A percentile compares a stretch with the other conserved stretches of the same genome.
Conservation (phyloP, 176 grass and related monocot genomes). For the Canna indica region DNA sequence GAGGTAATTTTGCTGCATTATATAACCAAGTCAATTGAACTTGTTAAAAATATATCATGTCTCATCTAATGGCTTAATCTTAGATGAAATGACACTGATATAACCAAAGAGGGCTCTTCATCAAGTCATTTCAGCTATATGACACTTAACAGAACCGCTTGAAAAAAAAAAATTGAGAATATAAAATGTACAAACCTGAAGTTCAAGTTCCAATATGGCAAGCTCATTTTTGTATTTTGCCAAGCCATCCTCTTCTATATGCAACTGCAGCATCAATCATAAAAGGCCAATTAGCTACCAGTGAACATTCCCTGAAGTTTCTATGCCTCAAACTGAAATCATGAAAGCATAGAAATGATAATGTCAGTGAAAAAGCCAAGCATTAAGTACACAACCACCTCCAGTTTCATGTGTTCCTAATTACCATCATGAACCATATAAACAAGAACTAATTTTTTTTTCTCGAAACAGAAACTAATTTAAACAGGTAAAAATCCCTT, state of each 20-base stretch:
- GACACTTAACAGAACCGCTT: neutral
- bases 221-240: conserved; percentile 78
- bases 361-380: no score
- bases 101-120: neutral
- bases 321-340: neutral
- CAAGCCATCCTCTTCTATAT: conserved; percentile 57
- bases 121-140: neutral
- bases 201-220: conserved; percentile 86
- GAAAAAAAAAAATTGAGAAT: conserved; percentile 13
- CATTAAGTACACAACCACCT: no score
- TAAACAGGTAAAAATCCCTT: neutral
- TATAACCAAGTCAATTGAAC: no score
- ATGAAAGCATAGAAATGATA: conserved; percentile 1
- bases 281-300: conserved; percentile 8
- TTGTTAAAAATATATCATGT: neutral
- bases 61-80: no score
- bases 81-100: no score
- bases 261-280: conserved; percentile 43
- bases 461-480: neutral
- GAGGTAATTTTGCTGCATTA: no score
- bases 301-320: neutral
- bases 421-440: no score
- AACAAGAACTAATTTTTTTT: neutral
- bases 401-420: no score
- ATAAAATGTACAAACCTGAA: conserved; percentile 45